A percentile compares a stretch with the other conserved stretches of the same genome.
Evolutionary conservation across 1,139 yeast species (phyloP).

Genomic region (Eremothecium cymbalariae): DNA sequence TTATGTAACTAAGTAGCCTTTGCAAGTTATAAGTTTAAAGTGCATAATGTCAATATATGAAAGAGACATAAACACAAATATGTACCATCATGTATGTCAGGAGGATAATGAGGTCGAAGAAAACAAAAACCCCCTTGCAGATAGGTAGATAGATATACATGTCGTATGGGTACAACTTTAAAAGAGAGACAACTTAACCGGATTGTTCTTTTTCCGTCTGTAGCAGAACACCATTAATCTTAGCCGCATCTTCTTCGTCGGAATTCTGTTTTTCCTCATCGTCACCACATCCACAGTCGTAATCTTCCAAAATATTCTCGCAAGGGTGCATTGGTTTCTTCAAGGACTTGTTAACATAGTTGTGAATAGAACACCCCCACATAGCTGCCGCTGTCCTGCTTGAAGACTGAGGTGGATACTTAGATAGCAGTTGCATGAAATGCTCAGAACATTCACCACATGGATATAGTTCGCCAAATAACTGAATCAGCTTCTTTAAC

Average conservation of each 20-base stretch:
- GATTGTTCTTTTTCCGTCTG: conserved; percentile 29
- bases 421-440: conserved; percentile 56
- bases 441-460: conserved; percentile 96
- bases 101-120: too few species aligned
- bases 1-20: too few species aligned
- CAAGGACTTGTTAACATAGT: conserved; percentile 67
- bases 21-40: too few species aligned
- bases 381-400: conserved; percentile 75
- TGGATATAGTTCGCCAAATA: conserved; percentile 76
- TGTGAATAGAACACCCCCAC: conserved; percentile 97
- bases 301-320: conserved; percentile 71
- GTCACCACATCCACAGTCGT: conserved; percentile 92
- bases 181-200: conserved; percentile 18
- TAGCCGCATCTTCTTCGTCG: conserved; percentile 14
- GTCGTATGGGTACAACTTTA: too few species aligned
- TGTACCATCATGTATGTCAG: too few species aligned
- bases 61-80: too few species aligned
- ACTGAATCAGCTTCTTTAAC: conserved; percentile 43
- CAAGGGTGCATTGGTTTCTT: conserved; percentile 75
- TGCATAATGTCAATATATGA: too few species aligned
- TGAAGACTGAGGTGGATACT: conserved; percentile 79
- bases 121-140: too few species aligned
- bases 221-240: conserved; percentile 20
- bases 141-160: too few species aligned
- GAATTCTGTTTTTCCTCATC: too few species aligned